A percentile compares a stretch with the other conserved stretches of the same genome.
Evolutionary conservation across 768 basidiomycete species (phyloP).

Genomic region (Tylopilus vinaceipallidus): DNA sequence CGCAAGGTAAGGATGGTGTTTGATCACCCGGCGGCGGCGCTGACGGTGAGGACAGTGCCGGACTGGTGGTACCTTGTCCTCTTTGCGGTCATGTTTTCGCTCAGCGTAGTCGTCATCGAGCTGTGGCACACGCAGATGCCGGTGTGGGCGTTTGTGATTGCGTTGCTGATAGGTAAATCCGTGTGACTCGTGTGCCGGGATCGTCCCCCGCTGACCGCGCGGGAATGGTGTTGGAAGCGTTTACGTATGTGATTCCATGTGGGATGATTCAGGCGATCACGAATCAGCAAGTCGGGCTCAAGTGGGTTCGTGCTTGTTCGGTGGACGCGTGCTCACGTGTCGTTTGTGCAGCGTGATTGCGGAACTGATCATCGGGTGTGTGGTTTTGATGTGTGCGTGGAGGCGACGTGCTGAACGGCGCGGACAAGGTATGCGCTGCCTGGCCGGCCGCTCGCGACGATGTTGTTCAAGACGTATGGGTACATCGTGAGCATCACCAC

Average conservation of each 20-base stretch:
- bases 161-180: constrained; percentile 51
- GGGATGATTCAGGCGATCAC: constrained; percentile 71
- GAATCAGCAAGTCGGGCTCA: constrained; percentile 74
- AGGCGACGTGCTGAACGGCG: not conserved
- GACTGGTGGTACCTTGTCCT: constrained; percentile 82
- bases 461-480: constrained; percentile 86
- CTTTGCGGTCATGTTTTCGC: constrained; percentile 67
- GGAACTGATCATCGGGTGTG: constrained; percentile 68
- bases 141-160: constrained; percentile 67
- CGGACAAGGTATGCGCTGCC: constrained; percentile 59
- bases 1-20: constrained; percentile 43
- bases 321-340: not conserved
- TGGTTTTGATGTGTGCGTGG: not conserved
- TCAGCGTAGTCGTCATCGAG: constrained; percentile 67
- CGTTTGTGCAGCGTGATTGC: constrained; percentile 64
- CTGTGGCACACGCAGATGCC: constrained; percentile 74
- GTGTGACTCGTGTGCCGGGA: no score
- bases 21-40: no score
- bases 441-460: constrained; percentile 75
- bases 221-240: constrained; percentile 24
- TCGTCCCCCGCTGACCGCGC: not conserved
- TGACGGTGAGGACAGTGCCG: constrained; percentile 70
- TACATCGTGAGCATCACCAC: constrained; percentile 57
- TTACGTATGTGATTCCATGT: constrained; percentile 47
- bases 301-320: constrained; percentile 24